phyloP scores from a whole-genome alignment of 257 asterid genomes.

The Ballota nigra region DNA sequence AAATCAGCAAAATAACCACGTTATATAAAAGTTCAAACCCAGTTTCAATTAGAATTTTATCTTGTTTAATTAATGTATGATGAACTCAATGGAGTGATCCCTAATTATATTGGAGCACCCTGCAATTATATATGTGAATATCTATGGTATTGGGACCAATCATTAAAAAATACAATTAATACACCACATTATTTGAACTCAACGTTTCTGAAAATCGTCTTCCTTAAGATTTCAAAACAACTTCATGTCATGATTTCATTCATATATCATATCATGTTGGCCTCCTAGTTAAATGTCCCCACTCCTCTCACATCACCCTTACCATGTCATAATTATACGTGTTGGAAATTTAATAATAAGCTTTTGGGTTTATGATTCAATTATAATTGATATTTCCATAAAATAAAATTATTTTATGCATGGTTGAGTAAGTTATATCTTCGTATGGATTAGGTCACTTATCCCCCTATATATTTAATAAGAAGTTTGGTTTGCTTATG shows the following conservation, averaged over 20 bases:
- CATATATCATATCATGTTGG: not conserved
- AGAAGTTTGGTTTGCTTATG: too few species aligned
- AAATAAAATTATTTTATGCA: too few species aligned
- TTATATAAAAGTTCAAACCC: not conserved
- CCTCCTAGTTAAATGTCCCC: not conserved
- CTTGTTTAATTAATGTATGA: too few species aligned
- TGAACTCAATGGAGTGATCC: too few species aligned
- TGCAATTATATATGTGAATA: not conserved
- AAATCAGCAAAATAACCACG: not conserved
- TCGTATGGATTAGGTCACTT: too few species aligned
- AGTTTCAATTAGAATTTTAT: not conserved
- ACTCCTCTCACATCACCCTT: not conserved
- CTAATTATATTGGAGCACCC: not conserved
- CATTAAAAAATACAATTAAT: not conserved
- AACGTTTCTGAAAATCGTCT: slow-evolving; percentile 3
- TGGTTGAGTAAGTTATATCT: too few species aligned
- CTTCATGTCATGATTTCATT: slow-evolving; percentile 13
- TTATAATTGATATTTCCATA: not conserved
- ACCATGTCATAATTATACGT: not conserved
- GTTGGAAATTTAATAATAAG: not conserved
- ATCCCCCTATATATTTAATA: too few species aligned
- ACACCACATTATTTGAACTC: not conserved
- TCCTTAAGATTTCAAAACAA: slow-evolving; percentile 11
- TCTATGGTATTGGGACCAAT: slow-evolving; percentile 26
- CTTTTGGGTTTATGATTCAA: not conserved